Evolutionary conservation across 257 asterid species (phyloP), one percentile per base, ranked within the genome.

Genomic region (Lithospermum erythrorhizon): DNA sequence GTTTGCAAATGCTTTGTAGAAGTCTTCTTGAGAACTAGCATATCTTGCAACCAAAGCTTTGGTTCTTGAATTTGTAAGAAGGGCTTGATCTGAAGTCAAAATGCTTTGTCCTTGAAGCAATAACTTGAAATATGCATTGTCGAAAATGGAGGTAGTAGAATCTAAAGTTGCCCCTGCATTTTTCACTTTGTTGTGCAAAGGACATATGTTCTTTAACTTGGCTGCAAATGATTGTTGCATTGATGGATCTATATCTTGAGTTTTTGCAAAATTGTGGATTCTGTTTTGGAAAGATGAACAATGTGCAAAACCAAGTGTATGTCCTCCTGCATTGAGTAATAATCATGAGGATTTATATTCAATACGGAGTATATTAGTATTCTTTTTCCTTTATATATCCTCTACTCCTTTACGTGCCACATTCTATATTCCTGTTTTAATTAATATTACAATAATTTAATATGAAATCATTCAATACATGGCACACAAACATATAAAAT

Each of bases 221-320:
- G 76, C 74, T 19, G 93, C 95, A 51, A 90, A 84, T 6, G 90
- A 78, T 17, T 80, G 63, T 23, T 78, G 71, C 73, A 84, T 1
- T 4, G 90, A 65, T 0, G 95, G 95, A 47, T 90, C 95, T 11
- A 87, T 70, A 23, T 77, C 75, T 15, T 58, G 73, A 19, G 25
- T 52, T 6, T 21, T 58, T 77, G 69, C 77, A 71, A 90, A 90
- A 58, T 80, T 81, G 84, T 90, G 94, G 81, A 90, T 84, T 65
- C 95, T 75, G 70, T 87, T 89, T 60, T 87, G 87, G 87, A 89
- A 87, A 14, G 95, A 89, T 22, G 87, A 82, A 51, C 95, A 89
- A 58, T 84, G 95, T 61, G 97, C 78, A 76, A 89, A 89, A 13
- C 95, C 97, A 0, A 87, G 82, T 4, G 93, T 89, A 70, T 89